phyloP scores from a whole-genome alignment of 345 rosid genomes.

The Eucalyptus pauciflora region DNA sequence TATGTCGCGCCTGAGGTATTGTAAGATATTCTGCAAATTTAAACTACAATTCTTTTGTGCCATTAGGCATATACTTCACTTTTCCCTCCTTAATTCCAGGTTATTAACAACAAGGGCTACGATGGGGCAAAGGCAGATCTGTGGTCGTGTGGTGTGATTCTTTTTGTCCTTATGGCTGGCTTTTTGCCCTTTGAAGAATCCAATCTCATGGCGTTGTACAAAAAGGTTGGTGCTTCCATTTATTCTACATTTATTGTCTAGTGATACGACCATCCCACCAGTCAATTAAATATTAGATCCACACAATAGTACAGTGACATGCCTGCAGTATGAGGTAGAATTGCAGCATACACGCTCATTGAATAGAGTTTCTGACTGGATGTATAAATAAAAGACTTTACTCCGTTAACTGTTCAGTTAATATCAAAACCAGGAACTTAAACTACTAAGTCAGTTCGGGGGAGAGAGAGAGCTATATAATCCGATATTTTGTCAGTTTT shows the following conservation, averaged over 20 bases:
- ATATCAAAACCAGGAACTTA: neutral
- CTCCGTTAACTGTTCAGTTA: neutral
- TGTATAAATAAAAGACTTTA: neutral
- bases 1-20: slow-evolving; percentile 99
- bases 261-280: neutral
- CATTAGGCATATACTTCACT: neutral
- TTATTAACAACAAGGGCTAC: slow-evolving; percentile 91
- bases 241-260: neutral
- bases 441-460: neutral
- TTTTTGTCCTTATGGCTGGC: slow-evolving; percentile 96
- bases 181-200: slow-evolving; percentile 93
- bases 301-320: neutral
- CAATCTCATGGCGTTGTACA: slow-evolving; percentile 66
- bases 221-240: slow-evolving; percentile 38
- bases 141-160: slow-evolving; percentile 99
- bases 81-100: slow-evolving; percentile 27
- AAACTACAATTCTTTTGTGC: neutral
- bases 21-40: neutral
- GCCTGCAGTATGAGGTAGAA: neutral
- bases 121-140: slow-evolving; percentile 97
- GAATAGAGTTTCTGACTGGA: neutral
- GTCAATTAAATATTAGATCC: neutral
- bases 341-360: neutral
- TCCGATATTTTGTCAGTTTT: neutral
- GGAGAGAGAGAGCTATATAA: neutral